Evolutionary conservation across 306 rosid genomes (phyloP).

Genomic region (Cercis canadensis): DNA sequence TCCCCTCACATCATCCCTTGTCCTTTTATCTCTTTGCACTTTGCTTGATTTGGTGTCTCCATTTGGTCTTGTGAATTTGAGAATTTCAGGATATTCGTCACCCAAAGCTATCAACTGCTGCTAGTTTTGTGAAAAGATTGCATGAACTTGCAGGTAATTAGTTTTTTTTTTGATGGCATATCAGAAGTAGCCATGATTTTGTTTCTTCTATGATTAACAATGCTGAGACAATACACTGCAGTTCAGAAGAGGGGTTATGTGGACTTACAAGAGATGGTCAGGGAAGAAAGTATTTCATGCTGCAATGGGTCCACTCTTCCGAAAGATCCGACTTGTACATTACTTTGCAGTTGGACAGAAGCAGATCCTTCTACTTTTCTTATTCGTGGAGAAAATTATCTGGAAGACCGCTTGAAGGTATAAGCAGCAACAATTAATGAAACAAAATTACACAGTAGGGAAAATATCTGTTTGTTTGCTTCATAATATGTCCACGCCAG

Average conservation of each 20-base stretch:
- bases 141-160: constrained; percentile 87
- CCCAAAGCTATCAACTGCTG: constrained; percentile 76
- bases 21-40: constrained; percentile 4
- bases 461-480: constrained; percentile 28
- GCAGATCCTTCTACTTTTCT: constrained; percentile 88
- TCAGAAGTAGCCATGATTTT: constrained; percentile 37
- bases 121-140: constrained; percentile 76
- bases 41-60: constrained; percentile 37
- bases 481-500: background rate
- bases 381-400: constrained; percentile 86
- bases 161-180: constrained; percentile 29
- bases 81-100: constrained; percentile 55
- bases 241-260: constrained; percentile 87
- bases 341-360: constrained; percentile 81
- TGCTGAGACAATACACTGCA: constrained; percentile 46
- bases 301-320: constrained; percentile 86
- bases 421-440: constrained; percentile 18
- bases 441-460: background rate
- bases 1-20: too few species aligned
- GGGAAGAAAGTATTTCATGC: constrained; percentile 63
- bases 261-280: constrained; percentile 72
- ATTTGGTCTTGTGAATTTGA: constrained; percentile 32
- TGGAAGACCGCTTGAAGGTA: constrained; percentile 76
- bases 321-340: constrained; percentile 67
- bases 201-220: constrained; percentile 33